Conservation (phyloP, 176 grass and related monocot species). For the Chrysopogon serrulatus region DNA sequence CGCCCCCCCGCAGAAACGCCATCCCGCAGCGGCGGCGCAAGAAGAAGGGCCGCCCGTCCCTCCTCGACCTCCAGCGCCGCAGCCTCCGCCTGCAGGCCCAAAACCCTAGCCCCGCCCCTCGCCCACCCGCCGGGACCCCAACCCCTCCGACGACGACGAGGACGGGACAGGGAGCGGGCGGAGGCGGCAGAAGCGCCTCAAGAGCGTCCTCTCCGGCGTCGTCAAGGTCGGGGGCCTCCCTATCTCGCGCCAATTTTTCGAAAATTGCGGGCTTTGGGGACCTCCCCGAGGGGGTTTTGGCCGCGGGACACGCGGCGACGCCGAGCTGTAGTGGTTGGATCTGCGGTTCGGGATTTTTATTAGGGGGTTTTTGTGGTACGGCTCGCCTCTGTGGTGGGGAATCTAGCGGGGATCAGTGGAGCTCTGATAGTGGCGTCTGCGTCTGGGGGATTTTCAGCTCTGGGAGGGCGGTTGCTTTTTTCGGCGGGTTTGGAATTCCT, state of each 20-base stretch:
- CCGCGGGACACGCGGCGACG: slow-evolving; percentile 45
- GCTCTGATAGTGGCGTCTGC: slow-evolving; percentile 26
- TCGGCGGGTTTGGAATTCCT: slow-evolving; percentile 39
- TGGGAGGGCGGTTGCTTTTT: slow-evolving; percentile 46
- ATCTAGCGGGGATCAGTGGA: slow-evolving; percentile 38
- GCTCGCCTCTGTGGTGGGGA: slow-evolving; percentile 24
- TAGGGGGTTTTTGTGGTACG: neutral
- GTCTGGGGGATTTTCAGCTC: slow-evolving; percentile 27
- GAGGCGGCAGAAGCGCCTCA: slow-evolving; percentile 49
- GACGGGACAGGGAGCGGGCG: slow-evolving; percentile 22
- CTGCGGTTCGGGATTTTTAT: slow-evolving; percentile 38
- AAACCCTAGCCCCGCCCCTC: slow-evolving; percentile 32
- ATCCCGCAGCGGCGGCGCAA: slow-evolving; percentile 35
- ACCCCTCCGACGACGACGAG: slow-evolving; percentile 33
- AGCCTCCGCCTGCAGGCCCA: slow-evolving; percentile 57
- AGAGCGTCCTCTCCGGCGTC: slow-evolving; percentile 48
- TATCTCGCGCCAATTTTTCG: slow-evolving; percentile 22
- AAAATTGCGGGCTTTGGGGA: slow-evolving; percentile 11
- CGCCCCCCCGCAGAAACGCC: slow-evolving; percentile 17
- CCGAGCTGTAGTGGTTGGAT: slow-evolving; percentile 44
- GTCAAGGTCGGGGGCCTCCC: slow-evolving; percentile 21
- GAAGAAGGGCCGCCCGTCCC: slow-evolving; percentile 68
- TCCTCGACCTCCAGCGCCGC: slow-evolving; percentile 62
- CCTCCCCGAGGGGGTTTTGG: slow-evolving; percentile 7
- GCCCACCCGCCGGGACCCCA: slow-evolving; percentile 7